These are phyloP conservation scores for Daphne laureola DNA, from an alignment of 441 rosid species.

Conservation along the genomic window DNA sequence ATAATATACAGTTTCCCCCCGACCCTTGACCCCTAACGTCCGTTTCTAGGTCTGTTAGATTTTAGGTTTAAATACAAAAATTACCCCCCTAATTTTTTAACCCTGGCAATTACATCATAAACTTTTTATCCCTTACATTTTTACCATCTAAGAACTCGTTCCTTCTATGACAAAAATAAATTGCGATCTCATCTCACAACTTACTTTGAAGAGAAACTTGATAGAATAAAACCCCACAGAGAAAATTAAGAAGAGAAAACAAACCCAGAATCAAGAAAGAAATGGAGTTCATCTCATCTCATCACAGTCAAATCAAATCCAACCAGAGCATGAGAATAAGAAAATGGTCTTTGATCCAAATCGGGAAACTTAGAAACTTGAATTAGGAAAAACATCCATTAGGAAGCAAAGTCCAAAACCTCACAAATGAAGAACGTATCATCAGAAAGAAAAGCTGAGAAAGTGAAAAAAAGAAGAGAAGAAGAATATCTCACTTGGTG, in stretches of 20 bases:
- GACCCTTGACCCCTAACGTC: too few species aligned
- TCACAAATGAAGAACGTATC: background rate
- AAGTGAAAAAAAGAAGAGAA: background rate
- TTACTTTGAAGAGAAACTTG: background rate
- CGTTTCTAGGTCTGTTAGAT: too few species aligned
- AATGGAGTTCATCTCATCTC: background rate
- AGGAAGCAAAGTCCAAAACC: background rate
- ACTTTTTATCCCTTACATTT: too few species aligned
- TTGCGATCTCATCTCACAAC: background rate
- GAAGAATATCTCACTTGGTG: conserved; percentile 24
- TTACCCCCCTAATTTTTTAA: too few species aligned
- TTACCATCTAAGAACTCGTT: too few species aligned
- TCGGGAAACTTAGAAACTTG: background rate
- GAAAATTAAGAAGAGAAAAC: too few species aligned
- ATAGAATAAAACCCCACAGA: too few species aligned
- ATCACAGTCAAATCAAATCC: background rate
- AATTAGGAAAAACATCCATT: background rate
- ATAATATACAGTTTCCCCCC: too few species aligned
- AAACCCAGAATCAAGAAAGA: too few species aligned
- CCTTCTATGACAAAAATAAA: background rate
- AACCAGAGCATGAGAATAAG: background rate
- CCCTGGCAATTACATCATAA: too few species aligned
- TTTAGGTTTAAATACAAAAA: too few species aligned
- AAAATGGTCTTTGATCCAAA: background rate
- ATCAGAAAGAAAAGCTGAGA: conserved; percentile 6